These are phyloP conservation scores for Monoraphidium neglectum DNA, from an alignment of 139 green algal species.

Conservation along the genomic window DNA sequence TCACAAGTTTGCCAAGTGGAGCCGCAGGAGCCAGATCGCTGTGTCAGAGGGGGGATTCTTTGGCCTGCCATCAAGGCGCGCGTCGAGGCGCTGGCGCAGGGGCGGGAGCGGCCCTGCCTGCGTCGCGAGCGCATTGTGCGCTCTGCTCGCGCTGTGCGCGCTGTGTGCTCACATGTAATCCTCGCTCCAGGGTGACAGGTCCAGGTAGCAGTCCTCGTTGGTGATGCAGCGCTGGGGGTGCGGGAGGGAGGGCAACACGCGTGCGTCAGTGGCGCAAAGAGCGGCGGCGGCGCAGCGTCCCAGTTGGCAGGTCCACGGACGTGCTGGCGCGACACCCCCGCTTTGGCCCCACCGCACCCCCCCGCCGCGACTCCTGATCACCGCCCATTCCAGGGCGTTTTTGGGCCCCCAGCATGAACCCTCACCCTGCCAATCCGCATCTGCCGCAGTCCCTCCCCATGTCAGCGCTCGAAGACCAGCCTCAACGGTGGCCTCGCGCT, in stretches of 20 bases:
- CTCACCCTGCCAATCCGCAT: no score
- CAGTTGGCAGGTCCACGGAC: no score
- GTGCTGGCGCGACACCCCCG: no score
- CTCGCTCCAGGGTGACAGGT: neutral
- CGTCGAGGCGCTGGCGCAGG: neutral
- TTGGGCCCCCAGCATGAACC: neutral
- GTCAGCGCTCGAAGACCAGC: no score
- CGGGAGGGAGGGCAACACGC: no score
- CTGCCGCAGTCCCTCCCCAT: no score
- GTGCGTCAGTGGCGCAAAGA: neutral
- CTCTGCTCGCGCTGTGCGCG: neutral
- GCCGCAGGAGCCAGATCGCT: neutral
- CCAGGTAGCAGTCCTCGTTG: slow-evolving; percentile 13
- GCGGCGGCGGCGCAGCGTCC: neutral
- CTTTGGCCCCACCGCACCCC: no score
- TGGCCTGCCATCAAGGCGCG: neutral
- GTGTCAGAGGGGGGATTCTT: neutral
- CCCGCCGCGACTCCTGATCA: no score
- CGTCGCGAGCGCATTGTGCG: neutral
- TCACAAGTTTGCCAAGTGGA: neutral
- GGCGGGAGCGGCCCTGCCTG: neutral
- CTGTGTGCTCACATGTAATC: slow-evolving; percentile 7
- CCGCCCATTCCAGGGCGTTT: neutral
- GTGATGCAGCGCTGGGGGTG: neutral
- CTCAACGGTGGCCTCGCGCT: no score